Evolutionary conservation across 2,329 filamentous ascomycete species (phyloP).

Genomic region (Botryotinia calthae): DNA sequence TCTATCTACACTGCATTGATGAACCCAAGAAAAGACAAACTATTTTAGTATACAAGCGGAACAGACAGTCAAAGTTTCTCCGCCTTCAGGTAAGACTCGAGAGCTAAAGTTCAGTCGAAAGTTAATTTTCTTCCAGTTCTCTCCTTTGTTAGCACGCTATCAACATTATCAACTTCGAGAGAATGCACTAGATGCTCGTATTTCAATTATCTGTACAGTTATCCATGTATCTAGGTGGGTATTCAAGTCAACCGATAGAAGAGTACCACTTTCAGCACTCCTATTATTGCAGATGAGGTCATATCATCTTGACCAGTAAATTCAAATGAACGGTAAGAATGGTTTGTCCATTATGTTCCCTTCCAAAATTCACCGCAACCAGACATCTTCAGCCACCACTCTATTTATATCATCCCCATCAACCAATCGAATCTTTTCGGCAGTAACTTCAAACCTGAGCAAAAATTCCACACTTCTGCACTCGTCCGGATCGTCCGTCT

Average conservation of each 20-base stretch:
- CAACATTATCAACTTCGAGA: not conserved
- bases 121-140: not conserved
- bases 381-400: not conserved
- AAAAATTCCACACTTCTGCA: not conserved
- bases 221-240: not conserved
- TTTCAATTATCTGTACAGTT: not conserved
- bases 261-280: not conserved
- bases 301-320: not conserved
- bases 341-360: not conserved
- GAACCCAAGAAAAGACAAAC: not conserved
- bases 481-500: not conserved
- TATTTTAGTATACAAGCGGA: not conserved
- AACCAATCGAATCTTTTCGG: not conserved
- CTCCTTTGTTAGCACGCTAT: not conserved
- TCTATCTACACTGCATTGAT: not conserved
- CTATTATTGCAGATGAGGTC: not conserved
- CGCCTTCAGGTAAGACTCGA: not conserved
- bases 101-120: not conserved
- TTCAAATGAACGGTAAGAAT: not conserved
- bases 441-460: not conserved
- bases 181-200: slow-evolving; percentile 2
- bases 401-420: not conserved
- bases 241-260: not conserved
- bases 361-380: not conserved
- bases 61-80: not conserved